phyloP scores from a whole-genome alignment of 306 rosid genomes.

The Heteromeles arbutifolia region DNA sequence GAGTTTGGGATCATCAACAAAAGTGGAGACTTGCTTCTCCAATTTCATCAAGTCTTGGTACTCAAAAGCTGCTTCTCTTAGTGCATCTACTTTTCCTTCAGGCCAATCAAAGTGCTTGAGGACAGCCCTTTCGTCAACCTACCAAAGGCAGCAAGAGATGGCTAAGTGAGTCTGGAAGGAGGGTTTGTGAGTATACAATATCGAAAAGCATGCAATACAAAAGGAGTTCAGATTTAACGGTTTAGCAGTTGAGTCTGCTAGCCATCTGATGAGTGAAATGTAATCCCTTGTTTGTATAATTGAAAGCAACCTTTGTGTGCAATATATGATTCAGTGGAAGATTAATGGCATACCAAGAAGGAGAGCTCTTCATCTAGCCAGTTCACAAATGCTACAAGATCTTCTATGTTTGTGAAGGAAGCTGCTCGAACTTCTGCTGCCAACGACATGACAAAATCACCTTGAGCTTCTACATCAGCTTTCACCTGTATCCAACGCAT shows the following conservation, averaged over 20 bases:
- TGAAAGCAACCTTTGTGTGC: background rate
- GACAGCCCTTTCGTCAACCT: constrained; percentile 98
- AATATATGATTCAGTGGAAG: background rate
- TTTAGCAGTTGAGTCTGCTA: background rate
- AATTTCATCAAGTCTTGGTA: constrained; percentile 84
- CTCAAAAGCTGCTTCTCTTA: constrained; percentile 97
- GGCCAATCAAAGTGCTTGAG: constrained; percentile 99
- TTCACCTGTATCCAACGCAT: constrained; percentile 46
- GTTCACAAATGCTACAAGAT: constrained; percentile 84
- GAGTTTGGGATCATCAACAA: constrained; percentile 76
- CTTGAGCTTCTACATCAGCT: constrained; percentile 97
- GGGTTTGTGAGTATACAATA: background rate
- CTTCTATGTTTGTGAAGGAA: constrained; percentile 63
- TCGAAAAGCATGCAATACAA: background rate
- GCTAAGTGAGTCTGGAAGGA: background rate
- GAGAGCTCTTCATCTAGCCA: constrained; percentile 95
- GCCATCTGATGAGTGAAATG: background rate
- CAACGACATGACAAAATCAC: constrained; percentile 83
- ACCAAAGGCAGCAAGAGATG: constrained; percentile 17
- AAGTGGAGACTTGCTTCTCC: constrained; percentile 79
- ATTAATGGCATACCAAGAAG: constrained; percentile 39
- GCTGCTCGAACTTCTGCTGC: constrained; percentile 93
- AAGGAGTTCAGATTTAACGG: background rate
- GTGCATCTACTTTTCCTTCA: constrained; percentile 97
- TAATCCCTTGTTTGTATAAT: background rate